These are phyloP conservation scores for Middelhovenomyces tepae DNA, from an alignment of 805 yeast genomes.

Conservation along the genomic window DNA sequence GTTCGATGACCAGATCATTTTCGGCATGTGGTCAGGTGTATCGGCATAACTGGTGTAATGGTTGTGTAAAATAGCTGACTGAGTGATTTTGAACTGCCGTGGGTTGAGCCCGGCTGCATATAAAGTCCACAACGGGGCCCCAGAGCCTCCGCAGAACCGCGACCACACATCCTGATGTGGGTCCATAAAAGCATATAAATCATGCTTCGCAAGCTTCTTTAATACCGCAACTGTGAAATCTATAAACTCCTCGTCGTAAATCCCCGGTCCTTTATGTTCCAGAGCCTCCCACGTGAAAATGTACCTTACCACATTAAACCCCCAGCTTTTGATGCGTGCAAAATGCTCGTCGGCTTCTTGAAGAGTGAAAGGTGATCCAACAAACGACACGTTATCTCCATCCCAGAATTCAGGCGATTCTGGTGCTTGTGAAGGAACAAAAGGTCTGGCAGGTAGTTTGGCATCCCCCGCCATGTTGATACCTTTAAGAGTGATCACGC, in stretches of 20 bases:
- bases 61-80: slow-evolving; percentile 75
- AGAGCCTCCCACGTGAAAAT: slow-evolving; percentile 88
- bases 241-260: slow-evolving; percentile 67
- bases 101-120: slow-evolving; percentile 88
- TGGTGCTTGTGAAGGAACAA: slow-evolving; percentile 31
- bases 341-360: slow-evolving; percentile 65
- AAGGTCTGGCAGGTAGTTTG: slow-evolving; percentile 59
- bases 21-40: slow-evolving; percentile 56
- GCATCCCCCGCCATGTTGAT: slow-evolving; percentile 70
- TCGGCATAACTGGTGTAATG: slow-evolving; percentile 38
- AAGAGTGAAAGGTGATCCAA: slow-evolving; percentile 70
- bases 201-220: slow-evolving; percentile 48
- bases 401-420: too few species aligned
- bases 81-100: slow-evolving; percentile 50
- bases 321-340: slow-evolving; percentile 63
- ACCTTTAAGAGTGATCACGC: slow-evolving; percentile 60
- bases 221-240: slow-evolving; percentile 60
- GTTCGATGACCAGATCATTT: slow-evolving; percentile 91
- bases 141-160: slow-evolving; percentile 82
- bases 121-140: slow-evolving; percentile 90
- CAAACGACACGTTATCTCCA: slow-evolving; percentile 66
- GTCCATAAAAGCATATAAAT: slow-evolving; percentile 72
- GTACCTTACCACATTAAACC: slow-evolving; percentile 70
- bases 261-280: slow-evolving; percentile 80
- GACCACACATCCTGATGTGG: slow-evolving; percentile 95